Evolutionary conservation across 1,284 basidiomycete genomes (phyloP).

Genomic region (Ceratobasidium sp.): DNA sequence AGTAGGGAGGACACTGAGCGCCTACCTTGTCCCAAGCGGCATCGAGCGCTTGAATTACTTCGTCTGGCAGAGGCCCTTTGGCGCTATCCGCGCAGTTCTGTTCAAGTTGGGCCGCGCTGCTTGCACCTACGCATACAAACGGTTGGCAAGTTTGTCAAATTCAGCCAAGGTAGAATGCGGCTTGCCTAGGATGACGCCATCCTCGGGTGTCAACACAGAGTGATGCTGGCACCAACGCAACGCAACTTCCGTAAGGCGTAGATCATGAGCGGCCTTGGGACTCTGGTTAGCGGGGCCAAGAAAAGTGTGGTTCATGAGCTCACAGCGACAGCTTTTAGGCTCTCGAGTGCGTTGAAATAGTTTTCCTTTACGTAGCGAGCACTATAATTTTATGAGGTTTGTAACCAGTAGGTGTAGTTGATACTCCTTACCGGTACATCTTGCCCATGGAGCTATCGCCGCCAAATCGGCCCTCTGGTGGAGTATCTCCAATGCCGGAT

Average conservation of each 20-base stretch:
- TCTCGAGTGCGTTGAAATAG: constrained; percentile 56
- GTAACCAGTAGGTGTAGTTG: not conserved
- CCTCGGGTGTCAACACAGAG: constrained; percentile 52
- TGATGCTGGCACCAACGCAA: constrained; percentile 58
- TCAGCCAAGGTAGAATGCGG: not conserved
- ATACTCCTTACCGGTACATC: constrained; percentile 50
- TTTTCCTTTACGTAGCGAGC: constrained; percentile 54
- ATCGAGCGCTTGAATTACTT: constrained; percentile 58
- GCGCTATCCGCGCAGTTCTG: constrained; percentile 52
- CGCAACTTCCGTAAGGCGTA: constrained; percentile 55
- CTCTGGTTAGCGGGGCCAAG: too few species aligned
- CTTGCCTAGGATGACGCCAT: constrained; percentile 52
- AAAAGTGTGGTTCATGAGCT: constrained; percentile 34
- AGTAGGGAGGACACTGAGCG: constrained; percentile 57
- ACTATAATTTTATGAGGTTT: not conserved
- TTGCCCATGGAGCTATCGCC: constrained; percentile 47
- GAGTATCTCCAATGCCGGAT: constrained; percentile 47
- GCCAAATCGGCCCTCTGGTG: constrained; percentile 51
- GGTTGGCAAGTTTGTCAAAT: too few species aligned
- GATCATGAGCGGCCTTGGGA: constrained; percentile 44
- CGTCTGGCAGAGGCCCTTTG: constrained; percentile 59
- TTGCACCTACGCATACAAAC: constrained; percentile 45
- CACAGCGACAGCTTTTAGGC: constrained; percentile 53
- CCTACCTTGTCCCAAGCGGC: constrained; percentile 58
- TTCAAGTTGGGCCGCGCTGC: constrained; percentile 51